Conservation (phyloP, 2,329 filamentous ascomycete species). For the Cladophialophora exuberans region DNA sequence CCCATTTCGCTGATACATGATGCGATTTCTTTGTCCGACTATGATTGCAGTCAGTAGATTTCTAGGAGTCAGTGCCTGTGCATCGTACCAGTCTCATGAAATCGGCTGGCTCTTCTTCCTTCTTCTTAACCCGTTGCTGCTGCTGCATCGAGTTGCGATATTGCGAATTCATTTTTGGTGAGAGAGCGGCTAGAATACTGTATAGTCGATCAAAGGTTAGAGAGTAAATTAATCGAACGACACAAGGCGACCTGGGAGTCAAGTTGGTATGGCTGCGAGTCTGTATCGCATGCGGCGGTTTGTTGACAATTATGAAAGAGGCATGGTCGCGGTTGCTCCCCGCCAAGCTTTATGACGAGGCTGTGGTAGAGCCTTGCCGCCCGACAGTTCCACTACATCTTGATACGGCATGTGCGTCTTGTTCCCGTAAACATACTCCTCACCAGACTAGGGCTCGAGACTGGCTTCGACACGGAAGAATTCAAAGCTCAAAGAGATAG, state of each 20-base stretch:
- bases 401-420: background rate
- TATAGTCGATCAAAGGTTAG: background rate
- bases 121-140: constrained; percentile 54
- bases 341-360: constrained; percentile 9
- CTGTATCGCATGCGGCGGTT: background rate
- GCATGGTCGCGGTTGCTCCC: constrained; percentile 6
- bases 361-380: constrained; percentile 3
- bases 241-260: no score
- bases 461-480: no score
- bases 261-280: no score
- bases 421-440: background rate
- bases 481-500: no score
- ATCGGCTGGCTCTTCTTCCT: constrained; percentile 61
- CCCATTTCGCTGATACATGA: constrained; percentile 97
- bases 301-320: constrained; percentile 8
- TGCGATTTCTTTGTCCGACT: constrained; percentile 79
- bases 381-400: background rate
- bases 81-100: constrained; percentile 59
- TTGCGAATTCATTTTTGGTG: constrained; percentile 57
- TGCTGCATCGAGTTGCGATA: constrained; percentile 50
- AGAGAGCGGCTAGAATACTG: background rate
- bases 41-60: constrained; percentile 41
- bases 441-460: background rate
- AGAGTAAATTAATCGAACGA: background rate
- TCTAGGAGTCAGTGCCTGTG: constrained; percentile 21